These are phyloP conservation scores for Reticulascus tulasneorum DNA, from an alignment of 2,329 filamentous ascomycete species.

Conservation along the genomic window DNA sequence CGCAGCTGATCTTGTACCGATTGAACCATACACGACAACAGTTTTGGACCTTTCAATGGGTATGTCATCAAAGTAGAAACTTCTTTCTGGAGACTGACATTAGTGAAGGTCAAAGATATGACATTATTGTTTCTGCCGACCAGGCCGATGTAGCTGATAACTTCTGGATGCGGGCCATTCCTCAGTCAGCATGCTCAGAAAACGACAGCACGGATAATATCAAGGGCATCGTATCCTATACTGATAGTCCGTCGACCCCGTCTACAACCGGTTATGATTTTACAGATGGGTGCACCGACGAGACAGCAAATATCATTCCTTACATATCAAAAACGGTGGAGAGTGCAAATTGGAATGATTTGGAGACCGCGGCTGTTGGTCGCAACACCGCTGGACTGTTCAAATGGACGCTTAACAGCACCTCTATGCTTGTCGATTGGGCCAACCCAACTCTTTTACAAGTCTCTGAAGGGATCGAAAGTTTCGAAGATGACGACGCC, in stretches of 20 bases:
- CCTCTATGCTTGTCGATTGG: slow-evolving; percentile 26
- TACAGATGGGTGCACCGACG: slow-evolving; percentile 28
- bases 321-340: slow-evolving; percentile 27
- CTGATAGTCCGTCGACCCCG: slow-evolving; percentile 16
- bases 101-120: slow-evolving; percentile 35
- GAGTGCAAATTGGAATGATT: slow-evolving; percentile 20
- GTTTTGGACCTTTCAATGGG: slow-evolving; percentile 48
- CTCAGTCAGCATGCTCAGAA: slow-evolving; percentile 34
- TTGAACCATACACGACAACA: slow-evolving; percentile 49
- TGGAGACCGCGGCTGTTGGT: slow-evolving; percentile 22
- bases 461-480: slow-evolving; percentile 15
- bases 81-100: slow-evolving; percentile 6
- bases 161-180: slow-evolving; percentile 47
- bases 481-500: slow-evolving; percentile 19
- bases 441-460: slow-evolving; percentile 22
- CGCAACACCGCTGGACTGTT: slow-evolving; percentile 29
- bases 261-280: slow-evolving; percentile 11
- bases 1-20: slow-evolving; percentile 53
- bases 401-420: slow-evolving; percentile 41
- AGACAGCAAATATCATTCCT: slow-evolving; percentile 29
- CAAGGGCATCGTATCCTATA: slow-evolving; percentile 44
- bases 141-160: slow-evolving; percentile 23
- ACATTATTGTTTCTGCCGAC: slow-evolving; percentile 41
- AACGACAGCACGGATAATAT: slow-evolving; percentile 39
- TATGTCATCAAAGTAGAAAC: slow-evolving; percentile 24